A percentile compares a stretch with the other conserved stretches of the same genome.
Evolutionary conservation across 345 rosid genomes (phyloP).

Genomic region (Eucalyptus tenuipes): DNA sequence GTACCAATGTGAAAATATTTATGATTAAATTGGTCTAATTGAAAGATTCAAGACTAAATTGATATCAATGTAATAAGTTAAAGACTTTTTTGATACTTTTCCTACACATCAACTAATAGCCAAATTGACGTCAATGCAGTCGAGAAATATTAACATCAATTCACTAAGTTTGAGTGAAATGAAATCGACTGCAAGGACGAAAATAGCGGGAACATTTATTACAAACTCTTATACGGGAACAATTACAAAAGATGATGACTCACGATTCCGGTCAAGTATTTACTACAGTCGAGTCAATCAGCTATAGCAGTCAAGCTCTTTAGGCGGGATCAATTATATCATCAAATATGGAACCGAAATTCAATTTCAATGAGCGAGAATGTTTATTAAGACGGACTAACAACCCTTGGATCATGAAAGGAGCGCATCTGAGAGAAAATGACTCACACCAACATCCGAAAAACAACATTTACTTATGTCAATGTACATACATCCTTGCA

Average conservation of each 20-base stretch:
- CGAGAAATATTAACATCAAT: background rate
- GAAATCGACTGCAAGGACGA: background rate
- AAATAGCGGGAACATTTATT: background rate
- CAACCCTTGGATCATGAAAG: background rate
- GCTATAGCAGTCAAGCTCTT: background rate
- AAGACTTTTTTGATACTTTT: background rate
- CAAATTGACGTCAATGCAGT: background rate
- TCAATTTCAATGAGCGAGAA: background rate
- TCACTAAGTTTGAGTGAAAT: background rate
- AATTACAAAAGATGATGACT: background rate
- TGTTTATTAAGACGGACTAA: background rate
- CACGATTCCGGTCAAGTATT: background rate
- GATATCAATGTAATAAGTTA: rapidly evolving
- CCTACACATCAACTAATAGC: background rate
- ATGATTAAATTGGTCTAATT: too few relatives aligned
- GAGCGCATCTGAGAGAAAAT: background rate
- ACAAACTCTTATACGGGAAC: background rate
- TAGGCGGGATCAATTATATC: background rate
- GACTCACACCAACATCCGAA: background rate
- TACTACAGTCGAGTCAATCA: background rate
- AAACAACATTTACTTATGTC: background rate
- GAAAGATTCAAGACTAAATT: too few relatives aligned
- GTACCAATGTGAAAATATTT: background rate
- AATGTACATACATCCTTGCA: background rate
- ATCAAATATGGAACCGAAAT: background rate